A percentile compares a stretch with the other conserved stretches of the same genome.
Evolutionary conservation across 768 basidiomycete species (phyloP).

Genomic region (Suillus tomentosus): DNA sequence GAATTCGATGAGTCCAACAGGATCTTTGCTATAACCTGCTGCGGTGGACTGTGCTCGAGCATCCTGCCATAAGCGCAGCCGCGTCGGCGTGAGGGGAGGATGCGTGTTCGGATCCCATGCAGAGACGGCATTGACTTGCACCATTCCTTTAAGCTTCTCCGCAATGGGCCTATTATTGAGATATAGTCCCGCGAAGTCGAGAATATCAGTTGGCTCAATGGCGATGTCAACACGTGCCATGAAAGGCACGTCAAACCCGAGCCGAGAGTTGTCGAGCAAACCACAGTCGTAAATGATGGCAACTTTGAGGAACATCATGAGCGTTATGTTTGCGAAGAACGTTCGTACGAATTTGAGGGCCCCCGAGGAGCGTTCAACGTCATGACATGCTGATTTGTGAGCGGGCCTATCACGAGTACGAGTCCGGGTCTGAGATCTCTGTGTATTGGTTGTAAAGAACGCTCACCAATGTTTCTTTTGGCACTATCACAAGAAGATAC

Average conservation of each 20-base stretch:
- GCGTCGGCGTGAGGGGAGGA: constrained; percentile 16
- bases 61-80: constrained; percentile 14
- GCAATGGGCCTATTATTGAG: constrained; percentile 12
- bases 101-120: background rate
- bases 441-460: background rate
- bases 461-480: constrained; percentile 23
- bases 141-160: constrained; percentile 18
- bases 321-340: constrained; percentile 12
- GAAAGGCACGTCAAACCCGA: constrained; percentile 20
- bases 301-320: constrained; percentile 14
- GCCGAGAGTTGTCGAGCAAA: constrained; percentile 13
- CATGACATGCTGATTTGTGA: constrained; percentile 17
- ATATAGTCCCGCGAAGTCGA: constrained; percentile 12
- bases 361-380: constrained; percentile 19
- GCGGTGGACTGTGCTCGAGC: constrained; percentile 8
- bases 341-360: constrained; percentile 19
- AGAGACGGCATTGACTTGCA: constrained; percentile 16
- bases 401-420: constrained; percentile 13
- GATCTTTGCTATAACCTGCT: background rate
- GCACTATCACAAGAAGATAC: constrained; percentile 8
- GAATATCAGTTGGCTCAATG: constrained; percentile 17
- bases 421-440: background rate
- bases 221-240: constrained; percentile 20
- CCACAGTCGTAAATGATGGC: constrained; percentile 19
- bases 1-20: constrained; percentile 20